phyloP scores from a whole-genome alignment of 1,284 basidiomycete genomes.

The Mycocalia duriaeana region DNA sequence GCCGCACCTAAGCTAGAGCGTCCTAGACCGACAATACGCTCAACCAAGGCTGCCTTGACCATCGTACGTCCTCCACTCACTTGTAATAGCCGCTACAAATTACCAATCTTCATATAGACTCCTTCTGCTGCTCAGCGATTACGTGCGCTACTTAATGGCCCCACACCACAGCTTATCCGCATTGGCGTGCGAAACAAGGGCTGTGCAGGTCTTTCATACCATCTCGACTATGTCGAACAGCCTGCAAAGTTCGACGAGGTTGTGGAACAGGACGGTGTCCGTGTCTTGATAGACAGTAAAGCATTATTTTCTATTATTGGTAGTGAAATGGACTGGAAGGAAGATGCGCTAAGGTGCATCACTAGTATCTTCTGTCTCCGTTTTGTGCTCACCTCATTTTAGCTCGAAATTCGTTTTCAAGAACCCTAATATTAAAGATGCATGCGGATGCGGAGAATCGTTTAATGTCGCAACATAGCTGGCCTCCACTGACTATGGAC shows the following conservation, averaged over 20 bases:
- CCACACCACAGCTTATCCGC: conserved; percentile 88
- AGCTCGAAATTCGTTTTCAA: conserved; percentile 92
- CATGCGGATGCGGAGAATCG: conserved; percentile 92
- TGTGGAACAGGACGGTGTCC: conserved; percentile 93
- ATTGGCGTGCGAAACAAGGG: conserved; percentile 97
- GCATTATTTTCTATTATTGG: conserved; percentile 98
- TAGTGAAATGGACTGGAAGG: conserved; percentile 98
- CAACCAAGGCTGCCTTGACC: conserved; percentile 78
- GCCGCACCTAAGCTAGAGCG: conserved; percentile 60
- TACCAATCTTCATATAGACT: conserved; percentile 49
- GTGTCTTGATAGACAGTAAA: conserved; percentile 94
- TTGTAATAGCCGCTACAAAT: conserved; percentile 1
- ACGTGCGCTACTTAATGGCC: conserved; percentile 64
- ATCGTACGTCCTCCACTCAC: conserved; percentile 53
- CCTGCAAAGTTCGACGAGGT: conserved; percentile 94
- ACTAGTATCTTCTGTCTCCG: conserved; percentile 19
- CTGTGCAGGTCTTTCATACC: conserved; percentile 97
- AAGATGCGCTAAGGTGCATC: conserved; percentile 85
- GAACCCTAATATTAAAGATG: conserved; percentile 87
- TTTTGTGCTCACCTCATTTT: conserved; percentile 4
- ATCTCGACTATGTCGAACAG: conserved; percentile 92
- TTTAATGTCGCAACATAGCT: conserved; percentile 62
- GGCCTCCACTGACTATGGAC: too few species aligned
- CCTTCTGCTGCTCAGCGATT: conserved; percentile 77
- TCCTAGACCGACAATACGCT: conserved; percentile 60